Base-by-base conservation (phyloP, 2,329 filamentous ascomycete species). In the Ascosphaera apis region DNA sequence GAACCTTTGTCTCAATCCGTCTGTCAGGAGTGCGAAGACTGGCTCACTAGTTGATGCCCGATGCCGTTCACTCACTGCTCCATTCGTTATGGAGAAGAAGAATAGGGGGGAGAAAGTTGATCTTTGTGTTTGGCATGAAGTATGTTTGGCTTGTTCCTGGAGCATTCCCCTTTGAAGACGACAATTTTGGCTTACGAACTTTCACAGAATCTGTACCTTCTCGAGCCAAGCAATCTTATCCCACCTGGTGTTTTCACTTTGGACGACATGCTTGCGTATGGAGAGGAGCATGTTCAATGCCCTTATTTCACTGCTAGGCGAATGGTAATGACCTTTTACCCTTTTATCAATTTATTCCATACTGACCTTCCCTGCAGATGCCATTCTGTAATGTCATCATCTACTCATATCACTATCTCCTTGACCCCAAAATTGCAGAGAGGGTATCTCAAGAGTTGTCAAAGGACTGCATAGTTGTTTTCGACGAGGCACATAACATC, bases 301-400 rank as follows among this genome's bases (percentile, higher is more conserved):
- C 88, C 88, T 0, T 98, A 98, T 53, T 98, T 98, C 48, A 93
- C 86, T 11, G 80, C 82, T 11, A 69, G 88, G 39, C 73, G 88
- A 43, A 98, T 98, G 88, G 78, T 81, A 56, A 48, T 63, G 27
- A n/a, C 17, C 27, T 35, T 15, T 17, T 19, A 31, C 11, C 23
- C 32, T 15, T 16, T 9, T 34, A 34, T 31, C n/a, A 19, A 30
- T 33, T 39, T 30, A 12, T n/a, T 15, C 23, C 28, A 15, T 23
- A 34, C 23, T 18, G 25, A 43, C 51, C 40, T 15, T n/a, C 21
- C 19, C 32, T 25, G 11, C 43, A 83, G 77, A 95, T 98, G 86
- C 77, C 88, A 48, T 95, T 84, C 51, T 98, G 88, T 66, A 95
- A 98, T 53, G 83, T 98, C 50, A 93, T 98, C 49, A 98, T 98